These are phyloP conservation scores for Begonia peltatifolia DNA, from an alignment of 306 rosid genomes.

Conservation along the genomic window DNA sequence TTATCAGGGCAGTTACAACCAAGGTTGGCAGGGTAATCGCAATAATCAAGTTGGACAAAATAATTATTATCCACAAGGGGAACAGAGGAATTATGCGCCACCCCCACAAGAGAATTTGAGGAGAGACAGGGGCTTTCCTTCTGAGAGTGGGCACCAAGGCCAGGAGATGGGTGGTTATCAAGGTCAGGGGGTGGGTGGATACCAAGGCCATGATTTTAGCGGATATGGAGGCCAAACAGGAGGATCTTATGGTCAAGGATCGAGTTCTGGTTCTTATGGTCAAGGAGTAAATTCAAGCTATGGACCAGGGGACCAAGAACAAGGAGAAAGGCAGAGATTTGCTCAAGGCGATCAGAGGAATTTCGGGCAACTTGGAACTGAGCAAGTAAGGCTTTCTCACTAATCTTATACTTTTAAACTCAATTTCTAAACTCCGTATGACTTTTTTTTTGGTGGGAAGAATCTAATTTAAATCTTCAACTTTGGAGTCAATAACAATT, in stretches of 20 bases:
- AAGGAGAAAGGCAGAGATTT: conserved; percentile 15
- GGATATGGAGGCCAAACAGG: conserved; percentile 8
- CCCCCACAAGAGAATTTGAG: conserved; percentile 31
- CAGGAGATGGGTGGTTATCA: conserved; percentile 14
- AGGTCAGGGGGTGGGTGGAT: conserved; percentile 16
- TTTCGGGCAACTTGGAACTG: conserved; percentile 17
- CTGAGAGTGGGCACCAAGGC: conserved; percentile 19
- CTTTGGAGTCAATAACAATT: too few relatives aligned
- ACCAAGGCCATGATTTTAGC: conserved; percentile 16
- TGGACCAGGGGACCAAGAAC: conserved; percentile 16
- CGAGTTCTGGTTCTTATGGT: conserved; percentile 15
- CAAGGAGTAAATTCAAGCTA: conserved; percentile 14
- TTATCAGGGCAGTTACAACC: conserved; percentile 37
- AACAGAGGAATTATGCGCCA: conserved; percentile 24
- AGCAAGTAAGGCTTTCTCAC: conserved; percentile 13
- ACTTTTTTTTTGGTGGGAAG: too few relatives aligned
- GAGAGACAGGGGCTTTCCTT: conserved; percentile 16
- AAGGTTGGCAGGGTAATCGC: conserved; percentile 13
- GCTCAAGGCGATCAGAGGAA: conserved; percentile 22
- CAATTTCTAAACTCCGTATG: too few relatives aligned
- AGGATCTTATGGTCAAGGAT: conserved; percentile 19
- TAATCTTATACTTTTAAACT: too few relatives aligned
- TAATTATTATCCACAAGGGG: conserved; percentile 33
- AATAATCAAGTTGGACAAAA: conserved; percentile 20
- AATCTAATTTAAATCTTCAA: too few relatives aligned